phyloP scores from a whole-genome alignment of 179 eudicot species.

The Drosera spatulata region DNA sequence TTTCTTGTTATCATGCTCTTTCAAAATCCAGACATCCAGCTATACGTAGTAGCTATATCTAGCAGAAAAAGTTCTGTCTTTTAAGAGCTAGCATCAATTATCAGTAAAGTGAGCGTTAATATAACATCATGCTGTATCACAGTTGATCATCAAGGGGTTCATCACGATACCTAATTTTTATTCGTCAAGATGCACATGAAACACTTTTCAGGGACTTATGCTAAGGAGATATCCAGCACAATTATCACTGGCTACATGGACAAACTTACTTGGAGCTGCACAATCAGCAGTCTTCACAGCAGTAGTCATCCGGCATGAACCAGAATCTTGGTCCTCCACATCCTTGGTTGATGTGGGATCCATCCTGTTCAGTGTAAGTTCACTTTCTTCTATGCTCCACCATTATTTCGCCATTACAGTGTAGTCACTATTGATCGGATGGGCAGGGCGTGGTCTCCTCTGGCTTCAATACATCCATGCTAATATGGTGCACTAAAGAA shows the following conservation, averaged over 20 bases:
- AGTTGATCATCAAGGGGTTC: no score
- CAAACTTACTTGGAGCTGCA: conserved; percentile 39
- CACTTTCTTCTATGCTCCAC: neutral
- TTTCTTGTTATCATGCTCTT: no score
- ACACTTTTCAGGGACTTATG: conserved; percentile 20
- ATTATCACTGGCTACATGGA: conserved; percentile 35
- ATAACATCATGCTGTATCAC: no score
- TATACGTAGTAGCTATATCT: no score
- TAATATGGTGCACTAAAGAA: conserved; percentile 26
- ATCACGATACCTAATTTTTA: no score
- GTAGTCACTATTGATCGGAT: neutral
- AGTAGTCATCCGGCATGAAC: conserved; percentile 21
- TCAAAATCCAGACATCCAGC: no score
- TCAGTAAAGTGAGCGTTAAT: no score
- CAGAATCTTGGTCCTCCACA: conserved; percentile 16
- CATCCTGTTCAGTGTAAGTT: conserved; percentile 36
- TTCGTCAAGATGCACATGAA: no score
- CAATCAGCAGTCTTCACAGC: conserved; percentile 34
- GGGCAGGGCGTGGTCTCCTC: conserved; percentile 42
- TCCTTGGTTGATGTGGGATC: conserved; percentile 28
- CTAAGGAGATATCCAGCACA: conserved; percentile 38
- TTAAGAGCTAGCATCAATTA: no score
- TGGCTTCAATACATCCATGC: conserved; percentile 32
- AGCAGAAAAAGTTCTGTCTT: no score
- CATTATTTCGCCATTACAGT: neutral